Conservation (phyloP, 768 basidiomycete species). For the Kondoa subrosea region DNA sequence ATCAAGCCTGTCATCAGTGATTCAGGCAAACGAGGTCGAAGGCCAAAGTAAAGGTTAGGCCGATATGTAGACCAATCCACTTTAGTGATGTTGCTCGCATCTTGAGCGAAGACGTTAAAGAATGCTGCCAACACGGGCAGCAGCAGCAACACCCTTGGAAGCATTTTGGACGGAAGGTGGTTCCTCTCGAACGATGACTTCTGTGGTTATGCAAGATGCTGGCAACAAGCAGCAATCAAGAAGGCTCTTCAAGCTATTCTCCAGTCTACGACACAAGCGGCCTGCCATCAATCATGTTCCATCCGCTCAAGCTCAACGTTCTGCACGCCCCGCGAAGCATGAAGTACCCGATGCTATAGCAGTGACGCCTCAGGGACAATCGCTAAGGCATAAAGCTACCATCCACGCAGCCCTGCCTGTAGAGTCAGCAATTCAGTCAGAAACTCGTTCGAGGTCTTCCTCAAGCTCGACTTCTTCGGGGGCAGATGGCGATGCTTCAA, state of each 20-base stretch:
- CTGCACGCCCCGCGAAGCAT: neutral
- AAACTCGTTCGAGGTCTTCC: neutral
- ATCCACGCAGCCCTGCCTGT: neutral
- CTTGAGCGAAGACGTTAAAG: neutral
- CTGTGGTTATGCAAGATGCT: no score
- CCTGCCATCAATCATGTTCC: neutral
- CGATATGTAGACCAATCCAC: constrained; percentile 61
- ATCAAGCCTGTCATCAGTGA: constrained; percentile 84
- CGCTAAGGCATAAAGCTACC: neutral
- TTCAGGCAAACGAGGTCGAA: constrained; percentile 65
- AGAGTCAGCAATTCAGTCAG: neutral
- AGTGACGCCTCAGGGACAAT: neutral
- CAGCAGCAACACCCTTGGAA: no score
- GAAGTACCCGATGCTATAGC: neutral
- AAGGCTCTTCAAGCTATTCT: neutral
- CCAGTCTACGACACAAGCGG: neutral
- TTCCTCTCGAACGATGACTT: no score
- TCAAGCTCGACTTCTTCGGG: neutral
- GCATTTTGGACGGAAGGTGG: no score
- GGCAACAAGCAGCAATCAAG: neutral
- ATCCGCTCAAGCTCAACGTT: neutral
- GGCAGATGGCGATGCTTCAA: neutral
- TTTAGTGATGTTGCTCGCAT: neutral
- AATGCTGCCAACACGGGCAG: no score
- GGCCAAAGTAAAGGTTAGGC: constrained; percentile 87